Evolutionary conservation across 2,329 filamentous ascomycete genomes (phyloP).

Genomic region (Arthrobotrys entomopaga): DNA sequence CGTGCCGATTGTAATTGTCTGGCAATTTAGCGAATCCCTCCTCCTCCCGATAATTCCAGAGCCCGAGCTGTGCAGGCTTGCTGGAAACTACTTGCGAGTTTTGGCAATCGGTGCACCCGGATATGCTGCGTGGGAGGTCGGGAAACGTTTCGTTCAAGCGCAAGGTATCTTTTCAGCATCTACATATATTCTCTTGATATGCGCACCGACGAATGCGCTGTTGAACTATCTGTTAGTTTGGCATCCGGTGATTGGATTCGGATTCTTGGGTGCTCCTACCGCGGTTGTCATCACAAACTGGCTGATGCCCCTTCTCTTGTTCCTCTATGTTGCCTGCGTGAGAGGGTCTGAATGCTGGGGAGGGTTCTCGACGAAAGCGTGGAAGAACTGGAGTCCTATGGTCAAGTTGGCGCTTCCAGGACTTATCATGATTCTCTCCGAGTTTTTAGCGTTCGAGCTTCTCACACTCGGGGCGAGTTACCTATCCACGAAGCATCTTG

Average conservation of each 20-base stretch:
- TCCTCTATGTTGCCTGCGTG: slow-evolving; percentile 77
- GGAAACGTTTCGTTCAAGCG: slow-evolving; percentile 87
- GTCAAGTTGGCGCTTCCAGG: slow-evolving; percentile 86
- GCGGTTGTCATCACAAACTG: slow-evolving; percentile 80
- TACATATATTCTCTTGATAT: slow-evolving; percentile 83
- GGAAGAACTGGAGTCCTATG: slow-evolving; percentile 74
- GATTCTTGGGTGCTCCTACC: slow-evolving; percentile 82
- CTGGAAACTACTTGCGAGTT: slow-evolving; percentile 77
- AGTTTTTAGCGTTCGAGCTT: slow-evolving; percentile 92
- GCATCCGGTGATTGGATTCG: slow-evolving; percentile 66
- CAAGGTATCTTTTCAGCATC: slow-evolving; percentile 86
- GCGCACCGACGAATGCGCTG: slow-evolving; percentile 80
- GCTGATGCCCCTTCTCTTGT: slow-evolving; percentile 76
- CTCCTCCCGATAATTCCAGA: slow-evolving; percentile 77
- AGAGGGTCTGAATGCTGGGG: slow-evolving; percentile 82
- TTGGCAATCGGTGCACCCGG: slow-evolving; percentile 75
- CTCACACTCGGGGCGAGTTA: slow-evolving; percentile 83
- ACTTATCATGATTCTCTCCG: slow-evolving; percentile 91
- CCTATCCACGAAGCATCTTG: slow-evolving; percentile 72
- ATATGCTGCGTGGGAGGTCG: slow-evolving; percentile 73
- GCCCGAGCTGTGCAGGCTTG: slow-evolving; percentile 74
- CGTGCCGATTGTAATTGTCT: slow-evolving; percentile 76
- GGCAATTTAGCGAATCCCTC: slow-evolving; percentile 75
- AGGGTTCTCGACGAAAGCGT: slow-evolving; percentile 75
- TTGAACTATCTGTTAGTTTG: slow-evolving; percentile 72